Percentiles rank a stretch among this genome's conserved stretches.
Conservation (phyloP, 495 filamentous ascomycete genomes). For the Penicillium tannophilum region DNA sequence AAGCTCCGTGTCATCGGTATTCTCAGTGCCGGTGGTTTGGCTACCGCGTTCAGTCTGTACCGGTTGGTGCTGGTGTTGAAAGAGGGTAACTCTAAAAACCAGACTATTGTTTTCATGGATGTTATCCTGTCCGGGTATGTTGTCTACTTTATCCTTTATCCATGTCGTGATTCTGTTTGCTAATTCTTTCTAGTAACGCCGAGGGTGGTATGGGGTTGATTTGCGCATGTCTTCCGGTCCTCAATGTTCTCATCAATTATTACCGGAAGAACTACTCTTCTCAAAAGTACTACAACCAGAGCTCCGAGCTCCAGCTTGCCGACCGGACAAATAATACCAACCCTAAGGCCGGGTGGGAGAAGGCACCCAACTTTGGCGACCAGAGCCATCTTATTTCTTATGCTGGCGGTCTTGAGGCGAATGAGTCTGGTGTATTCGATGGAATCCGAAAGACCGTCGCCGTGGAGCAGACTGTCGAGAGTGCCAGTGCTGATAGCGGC, state of each 20-base stretch:
- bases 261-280: slow-evolving; percentile 34
- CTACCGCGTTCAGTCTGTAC: slow-evolving; percentile 48
- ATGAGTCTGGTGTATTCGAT: slow-evolving; percentile 12
- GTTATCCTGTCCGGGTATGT: slow-evolving; percentile 50
- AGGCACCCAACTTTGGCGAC: slow-evolving; percentile 30
- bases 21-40: slow-evolving; percentile 49
- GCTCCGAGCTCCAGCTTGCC: slow-evolving; percentile 32
- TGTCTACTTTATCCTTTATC: background rate
- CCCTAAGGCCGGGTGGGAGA: slow-evolving; percentile 20
- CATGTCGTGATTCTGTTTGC: background rate
- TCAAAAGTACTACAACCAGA: slow-evolving; percentile 35
- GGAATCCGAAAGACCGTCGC: slow-evolving; percentile 43
- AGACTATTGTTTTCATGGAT: slow-evolving; percentile 44
- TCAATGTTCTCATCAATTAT: slow-evolving; percentile 41
- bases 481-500: slow-evolving; percentile 2
- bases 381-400: slow-evolving; percentile 41
- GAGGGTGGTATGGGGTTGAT: slow-evolving; percentile 52
- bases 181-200: slow-evolving; percentile 37
- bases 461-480: slow-evolving; percentile 40
- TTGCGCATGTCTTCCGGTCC: slow-evolving; percentile 47
- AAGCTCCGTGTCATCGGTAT: slow-evolving; percentile 50
- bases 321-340: slow-evolving; percentile 26
- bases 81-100: slow-evolving; percentile 34
- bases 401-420: slow-evolving; percentile 29
- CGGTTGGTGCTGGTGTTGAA: slow-evolving; percentile 45